These are phyloP conservation scores for Austroboletus novae-zelandiae DNA, from an alignment of 1,284 basidiomycete genomes.

Conservation along the genomic window DNA sequence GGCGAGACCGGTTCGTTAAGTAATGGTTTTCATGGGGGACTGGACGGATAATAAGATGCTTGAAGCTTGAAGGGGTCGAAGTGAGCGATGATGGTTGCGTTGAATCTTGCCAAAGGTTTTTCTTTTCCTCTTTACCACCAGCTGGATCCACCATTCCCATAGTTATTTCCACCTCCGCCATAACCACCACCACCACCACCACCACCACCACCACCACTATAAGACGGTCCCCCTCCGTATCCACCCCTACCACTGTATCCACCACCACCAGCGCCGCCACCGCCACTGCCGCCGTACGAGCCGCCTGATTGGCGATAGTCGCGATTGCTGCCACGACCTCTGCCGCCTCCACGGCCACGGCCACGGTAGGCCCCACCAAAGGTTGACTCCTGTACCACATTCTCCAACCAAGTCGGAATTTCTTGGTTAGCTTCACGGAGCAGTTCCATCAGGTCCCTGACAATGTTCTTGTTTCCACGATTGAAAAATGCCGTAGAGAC, in stretches of 20 bases:
- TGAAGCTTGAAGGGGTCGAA: conserved; percentile 8
- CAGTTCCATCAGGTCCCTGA: conserved; percentile 88
- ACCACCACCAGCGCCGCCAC: conserved; percentile 29
- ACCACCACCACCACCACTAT: conserved; percentile 40
- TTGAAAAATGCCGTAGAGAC: conserved; percentile 95
- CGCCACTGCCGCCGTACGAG: conserved; percentile 28
- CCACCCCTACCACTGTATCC: conserved; percentile 41
- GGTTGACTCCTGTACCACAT: conserved; percentile 78
- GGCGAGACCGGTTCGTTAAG: conserved; percentile 14
- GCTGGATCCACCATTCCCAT: conserved; percentile 36
- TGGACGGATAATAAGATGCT: conserved; percentile 16
- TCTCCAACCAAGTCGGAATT: conserved; percentile 89
- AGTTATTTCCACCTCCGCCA: conserved; percentile 40
- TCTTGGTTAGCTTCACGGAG: conserved; percentile 98
- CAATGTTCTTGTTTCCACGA: conserved; percentile 88
- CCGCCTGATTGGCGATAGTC: conserved; percentile 50
- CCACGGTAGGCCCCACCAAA: conserved; percentile 59
- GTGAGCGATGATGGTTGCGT: conserved; percentile 12
- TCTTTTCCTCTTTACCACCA: conserved; percentile 43
- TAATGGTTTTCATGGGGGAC: conserved; percentile 25
- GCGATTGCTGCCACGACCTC: conserved; percentile 51
- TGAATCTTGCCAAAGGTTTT: conserved; percentile 10
- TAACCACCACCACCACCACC: conserved; percentile 24
- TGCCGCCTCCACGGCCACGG: conserved; percentile 61
- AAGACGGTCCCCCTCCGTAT: conserved; percentile 33